A percentile compares a stretch with the other conserved stretches of the same genome.
Conservation (phyloP, 2,329 filamentous ascomycete genomes). For the Ophiostoma quercus region DNA sequence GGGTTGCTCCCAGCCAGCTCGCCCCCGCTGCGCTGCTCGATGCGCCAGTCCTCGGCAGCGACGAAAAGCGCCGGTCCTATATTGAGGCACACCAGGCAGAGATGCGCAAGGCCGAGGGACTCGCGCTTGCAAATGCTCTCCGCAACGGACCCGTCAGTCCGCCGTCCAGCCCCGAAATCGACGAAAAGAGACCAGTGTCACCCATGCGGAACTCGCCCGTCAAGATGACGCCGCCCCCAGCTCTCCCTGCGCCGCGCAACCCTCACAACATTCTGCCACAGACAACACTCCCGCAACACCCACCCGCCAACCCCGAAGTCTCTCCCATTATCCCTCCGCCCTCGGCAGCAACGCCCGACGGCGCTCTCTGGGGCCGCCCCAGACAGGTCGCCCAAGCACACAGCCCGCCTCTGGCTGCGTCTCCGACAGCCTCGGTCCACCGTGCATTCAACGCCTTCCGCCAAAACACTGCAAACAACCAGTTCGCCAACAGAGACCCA, state of each 20-base stretch:
- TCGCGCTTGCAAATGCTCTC: slow-evolving; percentile 51
- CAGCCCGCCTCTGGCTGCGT: slow-evolving; percentile 38
- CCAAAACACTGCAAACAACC: slow-evolving; percentile 29
- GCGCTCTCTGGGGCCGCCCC: slow-evolving; percentile 24
- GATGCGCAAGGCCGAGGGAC: slow-evolving; percentile 57
- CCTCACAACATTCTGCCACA: slow-evolving; percentile 8
- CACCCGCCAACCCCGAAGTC: slow-evolving; percentile 11
- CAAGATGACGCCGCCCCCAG: slow-evolving; percentile 17
- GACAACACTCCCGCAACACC: neutral
- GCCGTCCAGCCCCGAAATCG: slow-evolving; percentile 29
- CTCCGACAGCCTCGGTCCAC: slow-evolving; percentile 28
- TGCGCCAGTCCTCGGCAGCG: slow-evolving; percentile 36
- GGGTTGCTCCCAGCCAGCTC: slow-evolving; percentile 34
- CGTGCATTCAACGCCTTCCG: slow-evolving; percentile 30
- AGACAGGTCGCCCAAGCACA: slow-evolving; percentile 32
- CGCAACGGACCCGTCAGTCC: slow-evolving; percentile 33
- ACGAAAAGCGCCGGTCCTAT: slow-evolving; percentile 53
- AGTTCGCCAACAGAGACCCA: slow-evolving; percentile 29
- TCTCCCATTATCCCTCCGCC: slow-evolving; percentile 22
- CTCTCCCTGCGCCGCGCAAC: slow-evolving; percentile 24
- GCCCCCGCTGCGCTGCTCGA: slow-evolving; percentile 26
- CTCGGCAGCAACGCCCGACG: slow-evolving; percentile 19
- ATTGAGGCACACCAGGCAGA: slow-evolving; percentile 55
- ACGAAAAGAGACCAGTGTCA: slow-evolving; percentile 21
- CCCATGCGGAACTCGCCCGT: slow-evolving; percentile 14